Evolutionary conservation across 2,329 filamentous ascomycete genomes (phyloP), one percentile per base, ranked within the genome.

Genomic region (Venturia pyrina): DNA sequence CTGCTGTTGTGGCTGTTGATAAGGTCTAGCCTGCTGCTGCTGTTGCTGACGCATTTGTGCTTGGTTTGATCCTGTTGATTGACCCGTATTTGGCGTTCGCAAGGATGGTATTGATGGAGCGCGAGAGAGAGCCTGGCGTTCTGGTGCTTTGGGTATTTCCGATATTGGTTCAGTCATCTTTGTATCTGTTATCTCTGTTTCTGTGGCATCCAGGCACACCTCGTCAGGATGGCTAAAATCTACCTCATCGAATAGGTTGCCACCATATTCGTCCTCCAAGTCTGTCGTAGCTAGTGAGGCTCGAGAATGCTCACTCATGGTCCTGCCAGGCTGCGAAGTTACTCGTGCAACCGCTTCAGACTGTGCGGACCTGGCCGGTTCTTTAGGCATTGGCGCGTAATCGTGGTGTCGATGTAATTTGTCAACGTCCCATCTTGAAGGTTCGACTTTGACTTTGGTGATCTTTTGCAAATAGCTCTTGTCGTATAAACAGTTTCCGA

Each of bases 401-500:
- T 93, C 90, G 0, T 85, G 78, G 75, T 96, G 93, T 48, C 93
- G 85, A 76, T 97, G 88, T 46, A 98, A 81, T 50, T 88, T 88
- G n/a, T 84, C 83, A 68, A 89, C 86, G 70, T 93, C 87, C 78
- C 92, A 96, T 75, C 85, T 91, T 40, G 86, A 84, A 69, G 91
- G 89, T 66, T 84, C 82, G 19, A 87, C 85, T 80, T 96, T 98
- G 72, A 99, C 82, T 78, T 91, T 96, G 63, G 88, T 89, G n/a
- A 98, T 90, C 75, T 91, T 93, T 64, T 87, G 83, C 66, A 99
- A 81, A 74, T 96, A 99, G 68, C 93, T 88, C 77, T 97, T 96
- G 79, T 99, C 95, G 77, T 99, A 98, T 67, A 99, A 87, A 80
- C 95, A 99, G 74, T 98, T 99, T n/a, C 95, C 95, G 65, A 99